Percentiles rank a stretch among this genome's conserved stretches.
Evolutionary conservation across 208 protist species (phyloP).

Genomic region (Acanthamoeba healyi): DNA sequence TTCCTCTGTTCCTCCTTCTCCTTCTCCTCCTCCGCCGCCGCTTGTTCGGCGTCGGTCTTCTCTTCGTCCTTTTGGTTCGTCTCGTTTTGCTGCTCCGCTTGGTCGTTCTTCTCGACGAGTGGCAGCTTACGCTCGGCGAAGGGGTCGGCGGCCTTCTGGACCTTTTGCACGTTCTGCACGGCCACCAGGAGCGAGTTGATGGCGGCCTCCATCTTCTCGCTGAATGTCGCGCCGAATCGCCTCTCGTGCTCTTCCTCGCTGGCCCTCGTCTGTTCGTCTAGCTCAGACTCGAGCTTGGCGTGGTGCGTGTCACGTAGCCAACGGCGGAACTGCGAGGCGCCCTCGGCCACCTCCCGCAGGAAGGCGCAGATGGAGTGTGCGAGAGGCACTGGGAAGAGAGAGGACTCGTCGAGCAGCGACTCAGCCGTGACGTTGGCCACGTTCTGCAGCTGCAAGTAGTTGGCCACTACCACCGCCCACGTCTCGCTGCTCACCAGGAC

Average conservation of each 20-base stretch:
- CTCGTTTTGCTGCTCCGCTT: neutral
- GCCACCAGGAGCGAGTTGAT: conserved; percentile 62
- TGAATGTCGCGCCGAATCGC: neutral
- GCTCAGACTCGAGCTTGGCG: neutral
- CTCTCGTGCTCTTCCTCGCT: neutral
- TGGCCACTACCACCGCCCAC: conserved; percentile 52
- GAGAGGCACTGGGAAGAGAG: conserved; percentile 49
- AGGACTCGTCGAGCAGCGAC: conserved; percentile 25
- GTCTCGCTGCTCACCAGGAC: conserved; percentile 32
- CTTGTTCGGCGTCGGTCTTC: neutral
- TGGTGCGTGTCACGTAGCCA: neutral
- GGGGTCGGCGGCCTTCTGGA: conserved; percentile 42
- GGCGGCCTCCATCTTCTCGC: conserved; percentile 33
- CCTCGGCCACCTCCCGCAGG: conserved; percentile 46
- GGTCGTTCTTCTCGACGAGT: no score
- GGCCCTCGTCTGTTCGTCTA: neutral
- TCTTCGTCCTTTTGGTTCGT: neutral
- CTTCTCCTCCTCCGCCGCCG: conserved; percentile 6
- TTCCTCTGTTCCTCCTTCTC: conserved; percentile 44
- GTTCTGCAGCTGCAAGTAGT: conserved; percentile 42
- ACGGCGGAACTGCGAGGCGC: conserved; percentile 22
- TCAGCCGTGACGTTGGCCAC: conserved; percentile 63
- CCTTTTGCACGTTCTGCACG: conserved; percentile 66
- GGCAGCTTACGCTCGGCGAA: neutral
- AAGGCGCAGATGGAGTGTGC: conserved; percentile 66